Evolutionary conservation across 805 yeast genomes (phyloP), one percentile per base, ranked within the genome.

Genomic region (Tetrapisispora taiwanensis): DNA sequence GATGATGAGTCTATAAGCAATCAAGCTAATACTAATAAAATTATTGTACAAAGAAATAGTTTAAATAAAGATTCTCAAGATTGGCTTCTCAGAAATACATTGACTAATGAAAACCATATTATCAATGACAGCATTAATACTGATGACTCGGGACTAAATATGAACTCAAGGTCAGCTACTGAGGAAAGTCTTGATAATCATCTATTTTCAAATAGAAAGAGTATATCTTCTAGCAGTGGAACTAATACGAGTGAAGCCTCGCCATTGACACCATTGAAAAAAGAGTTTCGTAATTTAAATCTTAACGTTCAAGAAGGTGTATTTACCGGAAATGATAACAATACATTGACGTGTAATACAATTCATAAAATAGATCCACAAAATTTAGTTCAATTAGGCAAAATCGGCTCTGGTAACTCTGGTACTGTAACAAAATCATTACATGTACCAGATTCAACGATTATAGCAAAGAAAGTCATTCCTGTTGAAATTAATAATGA

Each of bases 351-450:
- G 1, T 30, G 22, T 10, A 27, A 34, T 22, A 22, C 28, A 10
- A 19, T 43, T 19, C 17, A 15, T 32, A 20, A 42, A 24, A 42
- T 42, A 3, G 45, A 42, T 43, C 73, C 73, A 35, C 78, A 78
- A 36, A 96, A 92, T 56, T 64, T 92, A 22, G 76, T 88, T 14
- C 76, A 79, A 30, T 61, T 92, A 42, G 79, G 85, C 47, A 79
- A 79, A 48, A 70, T 92, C 41, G 99, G 99, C 9, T 74, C 86
- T 26, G 99, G 99, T 12, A 89, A 86, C 59, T 87, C 95, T 12
- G 99, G 99, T 2, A 79, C 87, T 1, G 99, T 92, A 3, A 70
- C 83, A 38, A 87, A 89, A 58, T 94, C 88, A 12, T 66, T 87
- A 42, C 97, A 92, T 63, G 74, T 85, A 4, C 96, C 97, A 10